A percentile compares a stretch with the other conserved stretches of the same genome.
phyloP scores from a whole-genome alignment of 2,329 filamentous ascomycete genomes.

The Botrytis fabae region DNA sequence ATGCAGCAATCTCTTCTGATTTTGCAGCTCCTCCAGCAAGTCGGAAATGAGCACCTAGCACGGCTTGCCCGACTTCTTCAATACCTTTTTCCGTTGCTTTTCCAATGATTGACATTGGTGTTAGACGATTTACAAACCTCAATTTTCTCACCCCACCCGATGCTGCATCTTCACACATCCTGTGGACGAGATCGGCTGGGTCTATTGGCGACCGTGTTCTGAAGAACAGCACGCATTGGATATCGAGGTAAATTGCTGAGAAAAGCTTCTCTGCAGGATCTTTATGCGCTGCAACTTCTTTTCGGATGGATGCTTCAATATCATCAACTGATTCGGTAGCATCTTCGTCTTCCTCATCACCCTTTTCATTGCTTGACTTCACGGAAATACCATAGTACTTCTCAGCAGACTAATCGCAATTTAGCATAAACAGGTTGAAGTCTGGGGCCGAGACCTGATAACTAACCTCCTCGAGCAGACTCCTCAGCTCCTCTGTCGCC shows the following conservation, averaged over 20 bases:
- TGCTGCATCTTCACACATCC: slow-evolving; percentile 56
- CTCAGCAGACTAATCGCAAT: slow-evolving; percentile 59
- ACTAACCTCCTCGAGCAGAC: slow-evolving; percentile 66
- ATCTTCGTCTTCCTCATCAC: slow-evolving; percentile 45
- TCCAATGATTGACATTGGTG: slow-evolving; percentile 53
- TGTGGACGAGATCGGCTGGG: slow-evolving; percentile 53
- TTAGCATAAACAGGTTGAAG: slow-evolving; percentile 4
- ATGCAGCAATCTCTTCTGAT: slow-evolving; percentile 30
- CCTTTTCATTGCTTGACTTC: slow-evolving; percentile 35
- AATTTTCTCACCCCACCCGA: slow-evolving; percentile 49
- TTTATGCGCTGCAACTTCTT: slow-evolving; percentile 61
- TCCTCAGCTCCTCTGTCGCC: slow-evolving; percentile 65
- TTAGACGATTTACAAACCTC: slow-evolving; percentile 62
- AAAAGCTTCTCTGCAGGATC: slow-evolving; percentile 49
- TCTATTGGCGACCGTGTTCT: slow-evolving; percentile 57
- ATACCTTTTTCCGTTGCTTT: slow-evolving; percentile 71
- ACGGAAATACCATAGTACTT: slow-evolving; percentile 52
- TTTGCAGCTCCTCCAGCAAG: slow-evolving; percentile 41
- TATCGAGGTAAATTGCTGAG: slow-evolving; percentile 52
- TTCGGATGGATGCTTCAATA: slow-evolving; percentile 71
- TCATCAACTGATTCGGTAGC: slow-evolving; percentile 51
- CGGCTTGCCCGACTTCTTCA: slow-evolving; percentile 61
- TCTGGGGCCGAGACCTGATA: not conserved
- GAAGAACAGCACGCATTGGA: slow-evolving; percentile 66
- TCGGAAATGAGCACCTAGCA: slow-evolving; percentile 63